A percentile compares a stretch with the other conserved stretches of the same genome.
phyloP scores from a whole-genome alignment of 208 protist species.

The Trypanosoma mega region DNA sequence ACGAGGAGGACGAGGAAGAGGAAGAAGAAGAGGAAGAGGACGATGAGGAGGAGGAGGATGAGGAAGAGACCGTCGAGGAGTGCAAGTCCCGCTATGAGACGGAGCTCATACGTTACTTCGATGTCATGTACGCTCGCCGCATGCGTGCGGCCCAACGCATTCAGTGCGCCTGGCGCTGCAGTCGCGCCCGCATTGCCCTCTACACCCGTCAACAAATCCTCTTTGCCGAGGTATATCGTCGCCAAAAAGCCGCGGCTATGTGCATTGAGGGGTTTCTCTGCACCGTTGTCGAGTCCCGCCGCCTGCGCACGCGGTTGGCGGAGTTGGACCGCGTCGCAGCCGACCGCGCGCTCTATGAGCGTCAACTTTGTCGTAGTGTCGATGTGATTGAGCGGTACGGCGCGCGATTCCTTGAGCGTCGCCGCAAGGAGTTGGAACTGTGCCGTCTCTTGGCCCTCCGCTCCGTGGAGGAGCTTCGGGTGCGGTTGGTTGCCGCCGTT shows the following conservation, averaged over 20 bases:
- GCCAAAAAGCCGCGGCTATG: constrained; percentile 63
- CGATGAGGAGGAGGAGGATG: constrained; percentile 37
- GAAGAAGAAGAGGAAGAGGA: constrained; percentile 22
- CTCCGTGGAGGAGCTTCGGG: constrained; percentile 35
- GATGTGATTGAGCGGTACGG: constrained; percentile 34
- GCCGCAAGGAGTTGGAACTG: constrained; percentile 37
- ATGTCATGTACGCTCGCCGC: constrained; percentile 34
- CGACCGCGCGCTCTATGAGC: constrained; percentile 31
- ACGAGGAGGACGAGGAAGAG: constrained; percentile 15
- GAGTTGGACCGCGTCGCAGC: neutral
- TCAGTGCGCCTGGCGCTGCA: constrained; percentile 65
- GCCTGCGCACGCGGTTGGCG: constrained; percentile 7
- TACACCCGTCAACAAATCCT: constrained; percentile 56
- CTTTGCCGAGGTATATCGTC: constrained; percentile 52
- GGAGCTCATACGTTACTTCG: constrained; percentile 52
- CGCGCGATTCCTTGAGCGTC: constrained; percentile 25
- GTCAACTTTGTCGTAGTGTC: constrained; percentile 18
- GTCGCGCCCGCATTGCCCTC: constrained; percentile 43
- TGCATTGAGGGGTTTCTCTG: constrained; percentile 55
- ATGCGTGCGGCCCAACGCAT: constrained; percentile 41
- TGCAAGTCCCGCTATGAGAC: constrained; percentile 55
- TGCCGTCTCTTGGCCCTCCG: constrained; percentile 34
- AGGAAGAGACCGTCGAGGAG: constrained; percentile 61
- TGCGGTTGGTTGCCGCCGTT: constrained; percentile 32
- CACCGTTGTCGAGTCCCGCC: constrained; percentile 28